Conservation (phyloP, 305 asterid genomes). For the Stenogyne calaminthoides region DNA sequence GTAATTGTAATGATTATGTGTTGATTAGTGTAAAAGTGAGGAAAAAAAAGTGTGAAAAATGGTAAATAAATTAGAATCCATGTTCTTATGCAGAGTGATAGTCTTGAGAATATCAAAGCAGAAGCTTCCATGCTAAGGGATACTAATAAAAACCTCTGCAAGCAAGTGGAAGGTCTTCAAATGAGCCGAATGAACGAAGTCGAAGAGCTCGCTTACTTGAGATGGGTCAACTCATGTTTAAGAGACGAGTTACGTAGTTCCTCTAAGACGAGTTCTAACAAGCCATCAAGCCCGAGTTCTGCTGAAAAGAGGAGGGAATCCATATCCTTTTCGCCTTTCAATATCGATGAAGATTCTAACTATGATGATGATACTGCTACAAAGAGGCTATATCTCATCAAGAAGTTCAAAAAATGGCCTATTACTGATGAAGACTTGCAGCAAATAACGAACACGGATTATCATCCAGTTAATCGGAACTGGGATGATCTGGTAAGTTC, state of each 20-base stretch:
- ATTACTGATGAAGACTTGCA: conserved; percentile 71
- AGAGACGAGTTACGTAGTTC: conserved; percentile 66
- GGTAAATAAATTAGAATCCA: background rate
- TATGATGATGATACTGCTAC: conserved; percentile 44
- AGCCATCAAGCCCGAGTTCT: conserved; percentile 46
- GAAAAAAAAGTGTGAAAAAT: too few relatives aligned
- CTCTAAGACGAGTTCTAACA: conserved; percentile 42
- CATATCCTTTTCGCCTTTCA: conserved; percentile 55
- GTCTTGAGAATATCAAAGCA: conserved; percentile 65
- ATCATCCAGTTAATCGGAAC: conserved; percentile 25
- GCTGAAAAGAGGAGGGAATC: conserved; percentile 60
- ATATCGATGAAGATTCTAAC: conserved; percentile 52
- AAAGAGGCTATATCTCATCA: conserved; percentile 57
- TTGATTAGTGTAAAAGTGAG: too few relatives aligned
- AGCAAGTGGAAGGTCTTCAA: conserved; percentile 96
- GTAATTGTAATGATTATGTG: too few relatives aligned
- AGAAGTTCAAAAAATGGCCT: conserved; percentile 86
- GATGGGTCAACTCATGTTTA: conserved; percentile 91
- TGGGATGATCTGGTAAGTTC: conserved; percentile 53
- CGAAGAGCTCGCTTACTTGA: conserved; percentile 88
- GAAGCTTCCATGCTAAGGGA: conserved; percentile 76
- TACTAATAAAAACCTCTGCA: conserved; percentile 77
- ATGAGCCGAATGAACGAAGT: conserved; percentile 86
- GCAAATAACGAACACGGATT: conserved; percentile 43
- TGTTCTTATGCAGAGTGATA: conserved; percentile 50